Evolutionary conservation across 257 asterid species (phyloP), one percentile per base, ranked within the genome.

Genomic region (Echium plantagineum): DNA sequence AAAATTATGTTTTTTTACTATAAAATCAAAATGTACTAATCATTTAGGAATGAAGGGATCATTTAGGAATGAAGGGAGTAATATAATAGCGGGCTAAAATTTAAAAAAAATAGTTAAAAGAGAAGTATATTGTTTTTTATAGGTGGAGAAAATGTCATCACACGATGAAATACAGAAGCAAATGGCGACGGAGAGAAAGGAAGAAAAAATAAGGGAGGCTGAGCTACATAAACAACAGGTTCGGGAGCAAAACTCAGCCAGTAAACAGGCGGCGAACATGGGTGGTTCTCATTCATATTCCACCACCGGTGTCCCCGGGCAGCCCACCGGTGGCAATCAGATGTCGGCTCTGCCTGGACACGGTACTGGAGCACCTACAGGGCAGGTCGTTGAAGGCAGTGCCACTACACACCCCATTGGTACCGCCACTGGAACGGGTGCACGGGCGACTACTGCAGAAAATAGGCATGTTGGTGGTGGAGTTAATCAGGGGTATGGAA

Each of bases 281-380:
- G 88, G 77, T 18, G 79, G 52, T 52, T 9, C 80, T 0, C 71
- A 76, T 66, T 47, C 86, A 5, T 70, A 71, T 68, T 19, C 93
- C 8, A 57, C 82, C 31, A 63, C 80, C 1, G 85, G 84, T 0
- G 53, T 13, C 10, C 28, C 65, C 0, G 84, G 84, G 5, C 71
- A 78, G 38, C 42, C 78, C 31, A 71, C 70, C 17, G 86, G 77
- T 15, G 47, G 58, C 21, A 76, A 71, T 64, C 86, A 82, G 61
- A 80, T 78, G 87, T 81, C 84, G 2, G 85, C 83, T 0, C 42
- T 77, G 53, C 84, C 82, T 0, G 82, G 84, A 1, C 89, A 83
- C 21, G 85, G 86, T 6, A 78, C 76, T 0, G 84, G 87, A 1
- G 61, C 71, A 56, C 86, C 90, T 5, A 20, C 64, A 1, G 90